Percentiles rank a stretch among this genome's conserved stretches.
Conservation (phyloP, 257 asterid species). For the Solanum peruvianum region DNA sequence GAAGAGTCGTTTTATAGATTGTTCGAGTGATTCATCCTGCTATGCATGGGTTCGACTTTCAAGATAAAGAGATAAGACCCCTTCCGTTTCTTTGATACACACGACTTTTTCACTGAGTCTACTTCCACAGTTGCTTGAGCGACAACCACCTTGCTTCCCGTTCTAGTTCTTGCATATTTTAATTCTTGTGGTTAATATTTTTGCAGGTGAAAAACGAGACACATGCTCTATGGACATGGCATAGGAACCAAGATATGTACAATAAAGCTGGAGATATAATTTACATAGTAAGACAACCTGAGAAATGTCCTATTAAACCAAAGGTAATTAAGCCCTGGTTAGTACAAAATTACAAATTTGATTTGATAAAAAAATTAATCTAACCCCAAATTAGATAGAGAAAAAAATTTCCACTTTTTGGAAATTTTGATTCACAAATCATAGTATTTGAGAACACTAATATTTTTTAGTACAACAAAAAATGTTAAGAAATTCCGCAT, state of each 20-base stretch:
- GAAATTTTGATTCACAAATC: not conserved
- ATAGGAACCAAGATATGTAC: slow-evolving; percentile 83
- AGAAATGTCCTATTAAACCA: slow-evolving; percentile 36
- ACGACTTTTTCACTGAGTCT: not conserved
- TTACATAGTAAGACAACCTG: slow-evolving; percentile 74
- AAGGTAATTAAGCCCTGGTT: slow-evolving; percentile 30
- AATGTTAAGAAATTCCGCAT: not conserved
- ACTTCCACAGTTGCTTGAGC: not conserved
- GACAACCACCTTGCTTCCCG: not conserved
- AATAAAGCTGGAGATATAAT: slow-evolving; percentile 59
- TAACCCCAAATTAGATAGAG: not conserved
- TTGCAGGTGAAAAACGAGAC: slow-evolving; percentile 77
- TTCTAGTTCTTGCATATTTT: not conserved
- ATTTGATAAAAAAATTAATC: not conserved
- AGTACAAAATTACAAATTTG: not conserved
- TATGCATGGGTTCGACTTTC: not conserved
- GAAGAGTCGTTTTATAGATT: not conserved
- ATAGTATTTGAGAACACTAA: not conserved
- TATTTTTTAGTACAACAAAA: not conserved
- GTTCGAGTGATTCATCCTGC: not conserved
- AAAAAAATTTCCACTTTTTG: not conserved
- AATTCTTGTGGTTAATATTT: not conserved
- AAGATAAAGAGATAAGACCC: not conserved
- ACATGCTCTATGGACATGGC: slow-evolving; percentile 96
- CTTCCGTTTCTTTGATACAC: not conserved